A percentile compares a stretch with the other conserved stretches of the same genome.
Evolutionary conservation across 148 eudicot species (phyloP).

Genomic region (Amaranthus palmeri): DNA sequence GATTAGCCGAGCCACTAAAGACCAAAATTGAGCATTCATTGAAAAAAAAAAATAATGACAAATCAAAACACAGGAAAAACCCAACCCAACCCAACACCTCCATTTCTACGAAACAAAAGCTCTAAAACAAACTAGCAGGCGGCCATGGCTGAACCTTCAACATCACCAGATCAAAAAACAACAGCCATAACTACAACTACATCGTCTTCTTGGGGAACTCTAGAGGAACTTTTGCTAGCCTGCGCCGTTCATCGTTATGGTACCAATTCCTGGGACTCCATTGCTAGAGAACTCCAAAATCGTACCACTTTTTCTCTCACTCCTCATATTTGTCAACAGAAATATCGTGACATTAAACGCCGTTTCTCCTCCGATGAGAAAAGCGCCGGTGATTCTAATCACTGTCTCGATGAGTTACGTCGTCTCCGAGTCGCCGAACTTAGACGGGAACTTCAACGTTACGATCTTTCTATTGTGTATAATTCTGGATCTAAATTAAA

Average conservation of each 20-base stretch:
- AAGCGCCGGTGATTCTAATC: constrained; percentile 17
- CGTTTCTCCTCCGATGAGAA: constrained; percentile 30
- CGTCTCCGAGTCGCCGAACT: constrained; percentile 54
- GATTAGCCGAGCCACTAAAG: neutral
- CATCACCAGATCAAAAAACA: neutral
- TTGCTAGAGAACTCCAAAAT: constrained; percentile 43
- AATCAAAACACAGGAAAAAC: neutral
- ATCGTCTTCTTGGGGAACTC: constrained; percentile 44
- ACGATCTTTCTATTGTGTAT: constrained; percentile 64
- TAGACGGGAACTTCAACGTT: constrained; percentile 39
- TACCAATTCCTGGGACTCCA: constrained; percentile 47
- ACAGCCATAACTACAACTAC: neutral
- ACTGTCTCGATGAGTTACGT: constrained; percentile 53
- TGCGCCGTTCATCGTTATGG: constrained; percentile 68
- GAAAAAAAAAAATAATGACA: neutral
- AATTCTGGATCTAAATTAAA: neutral
- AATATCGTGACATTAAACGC: constrained; percentile 46
- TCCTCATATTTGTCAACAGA: constrained; percentile 35
- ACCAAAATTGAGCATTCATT: neutral
- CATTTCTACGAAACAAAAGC: neutral
- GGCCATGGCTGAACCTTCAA: constrained; percentile 24
- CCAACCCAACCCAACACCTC: constrained; percentile 9
- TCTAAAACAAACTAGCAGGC: neutral
- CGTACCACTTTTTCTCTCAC: constrained; percentile 33
- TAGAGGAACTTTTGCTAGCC: constrained; percentile 58